These are phyloP conservation scores for Moesziomyces aphidis DNA, from an alignment of 1,284 basidiomycete species.

Conservation along the genomic window DNA sequence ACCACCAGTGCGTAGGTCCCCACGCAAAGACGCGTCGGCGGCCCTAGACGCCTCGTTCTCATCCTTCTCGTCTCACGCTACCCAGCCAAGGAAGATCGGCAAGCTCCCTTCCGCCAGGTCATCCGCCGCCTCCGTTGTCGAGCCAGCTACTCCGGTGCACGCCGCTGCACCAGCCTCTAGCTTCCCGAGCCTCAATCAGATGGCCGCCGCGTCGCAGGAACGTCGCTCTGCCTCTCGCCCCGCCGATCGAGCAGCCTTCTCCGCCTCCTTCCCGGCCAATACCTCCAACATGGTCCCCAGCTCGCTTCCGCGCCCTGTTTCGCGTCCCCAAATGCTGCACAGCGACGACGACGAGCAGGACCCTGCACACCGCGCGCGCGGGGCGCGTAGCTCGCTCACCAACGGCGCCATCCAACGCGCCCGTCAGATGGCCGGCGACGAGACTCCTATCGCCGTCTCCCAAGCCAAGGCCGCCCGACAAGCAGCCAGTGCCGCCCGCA, in stretches of 20 bases:
- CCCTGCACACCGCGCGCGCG: conserved; percentile 21
- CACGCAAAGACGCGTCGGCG: conserved; percentile 21
- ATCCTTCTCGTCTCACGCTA: conserved; percentile 11
- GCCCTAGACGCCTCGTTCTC: conserved; percentile 14
- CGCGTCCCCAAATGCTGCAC: conserved; percentile 16
- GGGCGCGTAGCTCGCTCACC: conserved; percentile 38
- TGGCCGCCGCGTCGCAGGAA: conserved; percentile 44
- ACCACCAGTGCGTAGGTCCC: conserved; percentile 31
- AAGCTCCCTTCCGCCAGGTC: conserved; percentile 18
- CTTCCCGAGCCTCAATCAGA: conserved; percentile 46
- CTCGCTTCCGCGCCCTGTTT: conserved; percentile 30
- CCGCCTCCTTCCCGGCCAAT: conserved; percentile 26
- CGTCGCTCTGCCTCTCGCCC: conserved; percentile 31
- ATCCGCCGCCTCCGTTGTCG: conserved; percentile 14
- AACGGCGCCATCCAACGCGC: conserved; percentile 41
- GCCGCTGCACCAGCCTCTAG: conserved; percentile 11
- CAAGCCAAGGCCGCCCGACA: conserved; percentile 31
- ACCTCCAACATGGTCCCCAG: conserved; percentile 24
- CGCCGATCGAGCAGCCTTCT: conserved; percentile 28
- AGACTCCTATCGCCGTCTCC: conserved; percentile 41
- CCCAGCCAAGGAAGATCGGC: conserved; percentile 16
- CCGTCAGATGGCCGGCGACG: conserved; percentile 39
- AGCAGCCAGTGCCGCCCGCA: conserved; percentile 9
- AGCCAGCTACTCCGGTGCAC: conserved; percentile 28
- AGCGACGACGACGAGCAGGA: background rate